Conservation (phyloP, 345 rosid genomes). For the Euphorbia pulcherrima region DNA sequence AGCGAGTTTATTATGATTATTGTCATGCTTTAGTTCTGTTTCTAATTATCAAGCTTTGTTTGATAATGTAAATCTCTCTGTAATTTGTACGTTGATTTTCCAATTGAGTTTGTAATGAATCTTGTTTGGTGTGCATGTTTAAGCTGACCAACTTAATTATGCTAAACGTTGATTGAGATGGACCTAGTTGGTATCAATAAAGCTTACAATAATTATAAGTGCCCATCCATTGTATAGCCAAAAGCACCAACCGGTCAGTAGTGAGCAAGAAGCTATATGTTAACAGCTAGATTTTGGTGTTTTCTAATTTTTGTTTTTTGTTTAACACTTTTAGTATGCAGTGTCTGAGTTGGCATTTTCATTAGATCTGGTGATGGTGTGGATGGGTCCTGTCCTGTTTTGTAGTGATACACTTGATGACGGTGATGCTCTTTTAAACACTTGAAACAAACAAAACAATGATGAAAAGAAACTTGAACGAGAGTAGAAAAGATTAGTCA, state of each 20-base stretch:
- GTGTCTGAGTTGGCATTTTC: conserved; percentile 16
- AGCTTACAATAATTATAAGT: conserved; percentile 1
- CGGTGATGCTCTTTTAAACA: not conserved
- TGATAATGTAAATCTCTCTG: conserved; percentile 25
- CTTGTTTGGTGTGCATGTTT: not conserved
- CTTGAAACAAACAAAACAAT: not conserved
- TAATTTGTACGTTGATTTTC: conserved; percentile 5
- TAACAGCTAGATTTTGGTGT: not conserved
- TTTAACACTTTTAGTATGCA: not conserved
- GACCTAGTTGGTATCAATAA: conserved; percentile 10
- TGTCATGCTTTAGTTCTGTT: not conserved
- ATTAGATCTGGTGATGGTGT: conserved; percentile 19
- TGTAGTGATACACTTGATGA: not conserved
- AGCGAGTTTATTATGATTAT: conserved; percentile 22
- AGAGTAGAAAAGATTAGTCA: not conserved
- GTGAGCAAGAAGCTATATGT: not conserved
- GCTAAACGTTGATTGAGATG: conserved; percentile 12
- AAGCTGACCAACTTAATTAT: not conserved
- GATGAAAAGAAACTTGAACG: not conserved
- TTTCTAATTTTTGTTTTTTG: not conserved
- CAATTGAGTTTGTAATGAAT: conserved; percentile 8
- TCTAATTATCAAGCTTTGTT: conserved; percentile 3
- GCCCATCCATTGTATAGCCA: not conserved
- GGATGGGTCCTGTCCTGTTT: conserved; percentile 8
- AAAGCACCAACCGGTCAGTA: not conserved